A percentile compares a stretch with the other conserved stretches of the same genome.
Conservation (phyloP, 2,329 filamentous ascomycete species). For the Alternaria novae-zelandiae region DNA sequence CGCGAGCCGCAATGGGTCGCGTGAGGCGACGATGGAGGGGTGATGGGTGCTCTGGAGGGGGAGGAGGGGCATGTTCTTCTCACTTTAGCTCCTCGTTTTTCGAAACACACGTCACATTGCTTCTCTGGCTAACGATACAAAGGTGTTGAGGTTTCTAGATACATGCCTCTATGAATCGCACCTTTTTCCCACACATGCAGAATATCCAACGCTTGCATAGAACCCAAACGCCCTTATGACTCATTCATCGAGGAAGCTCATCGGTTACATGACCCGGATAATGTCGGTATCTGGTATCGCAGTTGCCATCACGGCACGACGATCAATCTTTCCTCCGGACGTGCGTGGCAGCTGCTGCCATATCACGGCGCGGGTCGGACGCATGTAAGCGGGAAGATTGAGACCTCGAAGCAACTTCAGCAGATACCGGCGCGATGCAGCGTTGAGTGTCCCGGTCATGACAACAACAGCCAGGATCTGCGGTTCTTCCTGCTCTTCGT, state of each 20-base stretch:
- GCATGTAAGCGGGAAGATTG: conserved; percentile 2
- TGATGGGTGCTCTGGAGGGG: conserved; percentile 3
- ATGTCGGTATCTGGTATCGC: not conserved
- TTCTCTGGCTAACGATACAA: conserved; percentile 15
- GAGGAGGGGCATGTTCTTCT: not conserved
- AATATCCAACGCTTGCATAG: not conserved
- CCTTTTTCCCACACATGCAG: not conserved
- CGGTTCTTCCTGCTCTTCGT: not conserved
- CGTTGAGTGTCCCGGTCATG: not conserved
- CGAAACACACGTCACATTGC: conserved; percentile 17
- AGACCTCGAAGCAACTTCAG: not conserved
- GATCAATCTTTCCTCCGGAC: not conserved
- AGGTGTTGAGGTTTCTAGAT: not conserved
- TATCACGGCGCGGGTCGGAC: not conserved
- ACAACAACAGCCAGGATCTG: not conserved
- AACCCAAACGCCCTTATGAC: not conserved
- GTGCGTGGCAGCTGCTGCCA: not conserved
- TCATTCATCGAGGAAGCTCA: not conserved
- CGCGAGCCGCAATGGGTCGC: conserved; percentile 21
- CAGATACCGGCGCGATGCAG: not conserved
- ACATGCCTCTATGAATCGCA: not conserved
- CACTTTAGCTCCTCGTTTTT: conserved; percentile 10
- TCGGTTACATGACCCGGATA: not conserved
- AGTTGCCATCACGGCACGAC: not conserved
- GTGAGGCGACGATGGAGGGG: conserved; percentile 9